phyloP scores from a whole-genome alignment of 768 basidiomycete genomes.

The Symmetrospora coprosmae region DNA sequence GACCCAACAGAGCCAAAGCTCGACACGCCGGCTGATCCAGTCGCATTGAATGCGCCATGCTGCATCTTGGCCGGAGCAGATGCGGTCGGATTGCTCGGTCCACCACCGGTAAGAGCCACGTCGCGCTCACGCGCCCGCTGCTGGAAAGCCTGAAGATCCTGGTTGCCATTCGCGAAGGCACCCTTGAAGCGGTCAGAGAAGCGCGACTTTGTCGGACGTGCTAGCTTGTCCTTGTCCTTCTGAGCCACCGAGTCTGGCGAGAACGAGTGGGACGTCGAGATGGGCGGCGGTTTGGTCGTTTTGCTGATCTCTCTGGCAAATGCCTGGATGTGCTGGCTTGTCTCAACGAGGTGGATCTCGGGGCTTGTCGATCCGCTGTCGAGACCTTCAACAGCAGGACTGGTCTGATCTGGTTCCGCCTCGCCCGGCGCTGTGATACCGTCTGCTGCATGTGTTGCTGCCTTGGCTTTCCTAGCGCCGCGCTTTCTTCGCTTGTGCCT shows the following conservation, averaged over 20 bases:
- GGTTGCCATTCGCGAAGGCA: slow-evolving; percentile 31
- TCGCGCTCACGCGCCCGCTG: slow-evolving; percentile 29
- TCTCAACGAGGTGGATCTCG: neutral
- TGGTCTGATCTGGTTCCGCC: no score
- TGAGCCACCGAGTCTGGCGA: no score
- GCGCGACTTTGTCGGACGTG: slow-evolving; percentile 7
- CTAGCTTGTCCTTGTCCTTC: no score
- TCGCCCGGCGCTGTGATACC: neutral
- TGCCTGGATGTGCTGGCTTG: neutral
- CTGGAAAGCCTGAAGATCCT: slow-evolving; percentile 32
- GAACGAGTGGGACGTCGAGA: no score
- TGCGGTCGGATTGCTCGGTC: slow-evolving; percentile 24
- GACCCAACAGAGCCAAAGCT: slow-evolving; percentile 26
- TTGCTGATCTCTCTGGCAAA: slow-evolving; percentile 30
- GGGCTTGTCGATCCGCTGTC: no score
- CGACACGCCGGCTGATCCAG: slow-evolving; percentile 25
- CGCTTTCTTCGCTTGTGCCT: slow-evolving; percentile 24
- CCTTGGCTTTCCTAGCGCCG: slow-evolving; percentile 21
- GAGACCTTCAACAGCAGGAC: no score
- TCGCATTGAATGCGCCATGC: slow-evolving; percentile 12
- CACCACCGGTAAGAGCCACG: slow-evolving; percentile 16
- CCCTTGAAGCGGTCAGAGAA: slow-evolving; percentile 28
- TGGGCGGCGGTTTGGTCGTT: slow-evolving; percentile 6
- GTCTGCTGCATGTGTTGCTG: slow-evolving; percentile 22
- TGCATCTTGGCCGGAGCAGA: slow-evolving; percentile 34